A percentile compares a stretch with the other conserved stretches of the same genome.
Conservation (phyloP, 768 basidiomycete genomes). For the Flagelloscypha sp. region DNA sequence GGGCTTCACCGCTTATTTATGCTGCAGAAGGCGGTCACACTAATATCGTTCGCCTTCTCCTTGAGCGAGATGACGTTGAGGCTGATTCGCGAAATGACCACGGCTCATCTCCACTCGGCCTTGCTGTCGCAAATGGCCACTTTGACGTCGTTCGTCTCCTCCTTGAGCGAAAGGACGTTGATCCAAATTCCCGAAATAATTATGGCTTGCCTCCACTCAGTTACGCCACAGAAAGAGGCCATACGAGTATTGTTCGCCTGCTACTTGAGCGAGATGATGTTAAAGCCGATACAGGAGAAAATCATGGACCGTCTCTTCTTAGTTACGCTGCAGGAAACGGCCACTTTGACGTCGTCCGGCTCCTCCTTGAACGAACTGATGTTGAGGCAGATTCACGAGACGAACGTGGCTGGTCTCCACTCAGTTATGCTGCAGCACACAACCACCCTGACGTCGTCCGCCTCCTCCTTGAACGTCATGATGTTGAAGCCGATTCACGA, state of each 20-base stretch:
- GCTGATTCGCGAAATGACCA: too few species aligned
- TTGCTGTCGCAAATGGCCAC: too few species aligned
- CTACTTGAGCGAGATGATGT: not conserved
- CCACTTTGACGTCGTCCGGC: not conserved
- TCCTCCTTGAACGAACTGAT: not conserved
- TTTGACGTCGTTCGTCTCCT: not conserved
- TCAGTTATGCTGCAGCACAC: not conserved
- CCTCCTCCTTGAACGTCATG: not conserved
- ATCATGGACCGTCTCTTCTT: not conserved
- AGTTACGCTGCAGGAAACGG: not conserved
- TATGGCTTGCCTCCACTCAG: not conserved
- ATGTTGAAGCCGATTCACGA: not conserved
- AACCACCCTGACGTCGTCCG: not conserved
- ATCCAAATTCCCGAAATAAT: not conserved
- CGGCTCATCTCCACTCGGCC: too few species aligned
- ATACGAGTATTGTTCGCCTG: not conserved
- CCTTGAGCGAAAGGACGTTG: not conserved
- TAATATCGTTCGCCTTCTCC: not conserved
- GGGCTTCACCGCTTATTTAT: not conserved
- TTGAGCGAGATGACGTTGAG: not conserved
- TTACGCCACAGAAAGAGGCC: not conserved
- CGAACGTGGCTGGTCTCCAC: not conserved
- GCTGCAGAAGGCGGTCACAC: not conserved
- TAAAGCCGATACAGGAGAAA: not conserved
- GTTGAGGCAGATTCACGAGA: not conserved